These are phyloP conservation scores for Cyberlindnera maclurae DNA, from an alignment of 805 yeast genomes.

Conservation along the genomic window DNA sequence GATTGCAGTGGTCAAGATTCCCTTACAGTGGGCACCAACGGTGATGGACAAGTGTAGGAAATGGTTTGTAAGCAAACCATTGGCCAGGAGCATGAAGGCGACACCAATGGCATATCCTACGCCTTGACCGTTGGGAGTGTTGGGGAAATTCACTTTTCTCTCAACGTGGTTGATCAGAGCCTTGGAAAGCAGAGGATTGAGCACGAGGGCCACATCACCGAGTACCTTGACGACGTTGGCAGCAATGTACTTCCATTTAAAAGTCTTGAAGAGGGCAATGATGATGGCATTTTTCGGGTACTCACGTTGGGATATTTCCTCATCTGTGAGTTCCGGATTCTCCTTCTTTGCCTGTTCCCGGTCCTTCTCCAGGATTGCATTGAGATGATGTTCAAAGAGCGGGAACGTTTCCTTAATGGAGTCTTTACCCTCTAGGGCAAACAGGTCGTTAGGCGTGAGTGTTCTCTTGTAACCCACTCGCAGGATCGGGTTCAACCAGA, in stretches of 20 bases:
- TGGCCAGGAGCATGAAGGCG: conserved; percentile 34
- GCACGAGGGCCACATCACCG: conserved; percentile 41
- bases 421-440: conserved; percentile 26
- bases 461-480: conserved; percentile 67
- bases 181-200: conserved; percentile 50
- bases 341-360: conserved; percentile 24
- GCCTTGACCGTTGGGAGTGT: conserved; percentile 37
- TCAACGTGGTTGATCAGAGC: conserved; percentile 50
- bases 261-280: conserved; percentile 41
- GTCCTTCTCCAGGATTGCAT: conserved; percentile 26
- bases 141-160: conserved; percentile 31
- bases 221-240: conserved; percentile 35
- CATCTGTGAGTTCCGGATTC: conserved; percentile 30
- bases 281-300: conserved; percentile 37
- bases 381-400: conserved; percentile 30
- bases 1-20: conserved; percentile 57
- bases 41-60: conserved; percentile 43
- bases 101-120: conserved; percentile 56
- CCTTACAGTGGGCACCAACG: conserved; percentile 62
- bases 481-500: conserved; percentile 66
- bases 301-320: conserved; percentile 33
- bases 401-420: conserved; percentile 34
- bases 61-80: conserved; percentile 41
- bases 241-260: conserved; percentile 35
- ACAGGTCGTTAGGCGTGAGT: conserved; percentile 57